Base-by-base conservation (phyloP, 257 asterid genomes). In the Penstemon barbatus region DNA sequence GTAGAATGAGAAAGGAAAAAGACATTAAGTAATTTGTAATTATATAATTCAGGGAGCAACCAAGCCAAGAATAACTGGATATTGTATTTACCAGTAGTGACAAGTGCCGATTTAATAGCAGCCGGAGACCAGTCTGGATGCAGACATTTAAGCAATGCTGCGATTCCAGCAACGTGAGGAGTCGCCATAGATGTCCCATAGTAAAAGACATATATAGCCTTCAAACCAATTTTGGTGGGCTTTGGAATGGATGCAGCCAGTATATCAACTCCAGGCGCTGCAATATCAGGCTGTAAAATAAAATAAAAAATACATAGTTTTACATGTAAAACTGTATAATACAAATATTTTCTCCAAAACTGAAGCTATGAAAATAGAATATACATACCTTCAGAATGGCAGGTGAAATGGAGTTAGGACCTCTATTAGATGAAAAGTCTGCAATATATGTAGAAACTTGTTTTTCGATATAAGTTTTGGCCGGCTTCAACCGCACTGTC, bases 281-380 rank as follows among this genome's bases (percentile, higher is more conserved):
- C 82, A 53, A 82, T 65, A 48, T 82, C 86, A 0, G 82, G 86
- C 86, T 78, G 73, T n/a, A n/a, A n/a, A n/a, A n/a, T n/a, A n/a
- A n/a, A n/a, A n/a, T 49, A 61, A 46, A 25, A 25, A 25, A 25
- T 2, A 25, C 33, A 25, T 25, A 25, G 0, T 1, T 25, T 25
- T 25, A 25, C 33, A 25, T 25, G 33, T 25, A 0, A 25, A 25
- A 25, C 1, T 25, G 33, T 2, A 25, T 0, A 2, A 25, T 1
- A n/a, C n/a, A n/a, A 25, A 25, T 25, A 0, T 25, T 0, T 25
- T 25, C 33, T 25, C 33, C 4, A 3, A n/a, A n/a, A n/a, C n/a
- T n/a, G n/a, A 46, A 46, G 51, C 51, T 46, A 46, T 46, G 11
- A 0, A 56, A 41, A 4, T 63, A 6, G 3, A n/a, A n/a, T n/a